Base-by-base conservation (phyloP, 2,329 filamentous ascomycete species). In the Blastomyces silverae region DNA sequence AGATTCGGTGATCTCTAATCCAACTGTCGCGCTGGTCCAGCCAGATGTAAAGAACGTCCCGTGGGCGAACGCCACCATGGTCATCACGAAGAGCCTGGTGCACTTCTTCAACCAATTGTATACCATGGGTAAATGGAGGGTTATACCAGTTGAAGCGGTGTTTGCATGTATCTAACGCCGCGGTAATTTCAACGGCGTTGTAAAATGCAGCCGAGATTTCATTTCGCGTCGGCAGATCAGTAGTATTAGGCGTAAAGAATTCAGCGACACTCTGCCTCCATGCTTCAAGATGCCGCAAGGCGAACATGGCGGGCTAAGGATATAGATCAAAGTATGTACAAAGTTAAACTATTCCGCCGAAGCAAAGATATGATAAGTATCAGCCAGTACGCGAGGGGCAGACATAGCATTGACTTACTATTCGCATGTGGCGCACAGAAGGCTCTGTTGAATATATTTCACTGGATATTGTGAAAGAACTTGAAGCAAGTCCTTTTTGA, bases 371-470 rank as follows among this genome's bases (percentile, higher is more conserved):
- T 50, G 46, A 34, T 56, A 56, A 56, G 53, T 17, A 56, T 17
- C 8, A 10, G 46, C n/a, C 8, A n/a, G n/a, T 50, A 50, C 46
- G 5, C 20, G n/a, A 22, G 46, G 11, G 46, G 46, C 46, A 50
- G 46, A 1, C 11, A 50, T 22, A 8, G n/a, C 10, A 1, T 50
- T 10, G 46, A 50, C 46, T 22, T 50, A 50, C n/a, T 22, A 50
- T 50, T 50, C 46, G n/a, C 46, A 22, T 50, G 46, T 50, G 46
- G 17, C 46, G n/a, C 46, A 50, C n/a, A 50, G 46, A 50, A 50
- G 46, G 20, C 46, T 50, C 46, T 50, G 46, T 11, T n/a, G 20
- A 22, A 22, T 22, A 50, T n/a, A 50, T n/a, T 50, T 22, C 46
- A 6, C n/a, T 11, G n/a, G 11, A n/a, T 22, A 1, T 22, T 50